Conservation (phyloP, 208 protist genomes). For the Trypanosoma boissoni region DNA sequence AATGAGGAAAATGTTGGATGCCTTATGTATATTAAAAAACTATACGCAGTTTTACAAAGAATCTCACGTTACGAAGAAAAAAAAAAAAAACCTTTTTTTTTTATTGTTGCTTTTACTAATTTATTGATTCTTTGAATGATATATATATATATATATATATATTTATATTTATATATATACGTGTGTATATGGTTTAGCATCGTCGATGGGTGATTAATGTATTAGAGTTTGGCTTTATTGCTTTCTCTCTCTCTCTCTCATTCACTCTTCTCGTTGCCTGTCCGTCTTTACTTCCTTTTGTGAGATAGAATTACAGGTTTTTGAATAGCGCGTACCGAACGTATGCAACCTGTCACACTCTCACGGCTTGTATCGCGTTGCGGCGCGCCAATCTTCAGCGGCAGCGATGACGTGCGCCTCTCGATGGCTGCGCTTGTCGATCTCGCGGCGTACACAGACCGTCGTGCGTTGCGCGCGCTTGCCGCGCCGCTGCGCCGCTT, state of each 20-base stretch:
- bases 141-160: neutral
- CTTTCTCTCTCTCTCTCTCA: conserved; percentile 14
- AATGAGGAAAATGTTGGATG: neutral
- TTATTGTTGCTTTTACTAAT: no score
- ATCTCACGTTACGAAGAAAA: no score
- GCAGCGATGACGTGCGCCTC: conserved; percentile 35
- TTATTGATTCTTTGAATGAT: neutral
- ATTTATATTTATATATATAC: neutral
- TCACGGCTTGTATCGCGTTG: conserved; percentile 21
- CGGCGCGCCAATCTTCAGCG: conserved; percentile 31
- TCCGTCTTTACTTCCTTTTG: no score
- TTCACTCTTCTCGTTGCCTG: no score
- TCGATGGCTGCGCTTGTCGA: conserved; percentile 40
- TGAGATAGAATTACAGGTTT: no score
- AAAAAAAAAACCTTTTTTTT: no score
- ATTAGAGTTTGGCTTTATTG: conserved; percentile 8
- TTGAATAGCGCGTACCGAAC: no score
- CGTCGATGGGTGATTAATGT: neutral
- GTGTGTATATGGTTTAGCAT: neutral
- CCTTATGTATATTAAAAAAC: neutral
- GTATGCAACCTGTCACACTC: conserved; percentile 24
- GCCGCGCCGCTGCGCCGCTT: conserved; percentile 29
- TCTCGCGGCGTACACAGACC: conserved; percentile 32
- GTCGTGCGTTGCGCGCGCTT: conserved; percentile 19
- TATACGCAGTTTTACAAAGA: no score